Evolutionary conservation across 2,329 filamentous ascomycete species (phyloP).

Genomic region (Cercospora canescens): DNA sequence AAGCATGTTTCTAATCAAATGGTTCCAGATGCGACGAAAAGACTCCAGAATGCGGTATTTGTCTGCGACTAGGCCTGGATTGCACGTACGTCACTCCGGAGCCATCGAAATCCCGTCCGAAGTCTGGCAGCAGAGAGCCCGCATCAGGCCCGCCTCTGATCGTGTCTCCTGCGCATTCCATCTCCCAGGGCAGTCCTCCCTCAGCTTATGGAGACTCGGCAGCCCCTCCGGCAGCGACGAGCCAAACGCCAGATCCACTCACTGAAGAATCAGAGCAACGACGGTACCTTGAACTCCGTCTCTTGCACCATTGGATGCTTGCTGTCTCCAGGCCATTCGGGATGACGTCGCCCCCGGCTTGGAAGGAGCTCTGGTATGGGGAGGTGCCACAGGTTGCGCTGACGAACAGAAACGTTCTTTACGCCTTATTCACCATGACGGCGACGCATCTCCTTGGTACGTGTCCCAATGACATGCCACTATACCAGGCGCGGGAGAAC

Average conservation of each 20-base stretch:
- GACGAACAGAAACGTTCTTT: conserved; percentile 27
- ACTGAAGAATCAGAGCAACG: conserved; percentile 24
- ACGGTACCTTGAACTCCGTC: conserved; percentile 25
- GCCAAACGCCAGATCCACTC: conserved; percentile 11
- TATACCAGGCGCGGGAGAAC: conserved; percentile 25
- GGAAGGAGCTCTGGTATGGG: conserved; percentile 29
- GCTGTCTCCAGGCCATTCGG: conserved; percentile 27
- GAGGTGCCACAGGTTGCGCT: conserved; percentile 28
- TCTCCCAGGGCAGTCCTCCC: conserved; percentile 21
- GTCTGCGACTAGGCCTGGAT: conserved; percentile 48
- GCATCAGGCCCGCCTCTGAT: conserved; percentile 7
- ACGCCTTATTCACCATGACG: conserved; percentile 29
- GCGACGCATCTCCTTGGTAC: conserved; percentile 25
- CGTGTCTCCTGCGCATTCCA: conserved; percentile 19
- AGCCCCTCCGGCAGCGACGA: not conserved
- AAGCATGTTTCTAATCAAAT: not conserved
- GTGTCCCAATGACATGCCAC: conserved; percentile 18
- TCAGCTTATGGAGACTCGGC: conserved; percentile 8
- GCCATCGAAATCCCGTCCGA: conserved; percentile 20
- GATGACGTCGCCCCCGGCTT: conserved; percentile 26
- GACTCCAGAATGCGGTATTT: conserved; percentile 52
- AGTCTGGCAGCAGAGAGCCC: conserved; percentile 17
- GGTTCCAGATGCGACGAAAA: conserved; percentile 51
- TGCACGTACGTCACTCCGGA: conserved; percentile 46
- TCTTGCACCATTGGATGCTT: conserved; percentile 30